Base-by-base conservation (phyloP, 1,284 basidiomycete species). In the Xerocomus nothofagi region DNA sequence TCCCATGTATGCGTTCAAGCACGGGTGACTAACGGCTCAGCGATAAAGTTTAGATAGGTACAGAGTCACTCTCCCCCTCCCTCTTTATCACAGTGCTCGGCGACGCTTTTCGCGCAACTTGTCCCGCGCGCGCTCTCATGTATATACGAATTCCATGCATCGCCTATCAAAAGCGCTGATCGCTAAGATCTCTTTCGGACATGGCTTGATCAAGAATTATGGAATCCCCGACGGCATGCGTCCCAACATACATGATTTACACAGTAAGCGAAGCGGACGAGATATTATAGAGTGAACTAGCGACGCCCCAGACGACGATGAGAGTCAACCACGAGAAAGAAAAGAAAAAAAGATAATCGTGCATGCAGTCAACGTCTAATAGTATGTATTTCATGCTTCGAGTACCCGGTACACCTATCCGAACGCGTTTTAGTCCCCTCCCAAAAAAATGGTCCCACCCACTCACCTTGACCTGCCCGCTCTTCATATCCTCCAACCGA, bases 401-500 rank as follows among this genome's bases (percentile, higher is more conserved):
- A 82, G 64, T 33, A 80, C 76, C 31, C 80, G 75, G 59, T 75
- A 82, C 44, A 81, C 70, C 79, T 81, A 30, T 26, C 50, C 26
- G 29, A 23, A 8, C 29, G 26, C 18, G 44, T 49, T n/a, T n/a
- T n/a, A n/a, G n/a, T n/a, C n/a, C n/a, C n/a, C n/a, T n/a, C n/a
- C n/a, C n/a, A n/a, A n/a, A n/a, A n/a, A n/a, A n/a, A n/a, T n/a
- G n/a, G n/a, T n/a, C n/a, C n/a, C n/a, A n/a, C n/a, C 1, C 8
- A 33, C 50, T 24, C 52, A 91, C 88, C 79, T 88, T 86, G 36
- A 93, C 78, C 39, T 75, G 72, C 11, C 93, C 93, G 58, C 81
- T 86, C 75, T 93, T 95, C 58, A 96, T 67, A 73, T 96, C 93
- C 44, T 96, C 93, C 61, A 94, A 70, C 45, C 89, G 79, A 71